Evolutionary conservation across 2,329 filamentous ascomycete species (phyloP).

Genomic region (Neonectria hederae): DNA sequence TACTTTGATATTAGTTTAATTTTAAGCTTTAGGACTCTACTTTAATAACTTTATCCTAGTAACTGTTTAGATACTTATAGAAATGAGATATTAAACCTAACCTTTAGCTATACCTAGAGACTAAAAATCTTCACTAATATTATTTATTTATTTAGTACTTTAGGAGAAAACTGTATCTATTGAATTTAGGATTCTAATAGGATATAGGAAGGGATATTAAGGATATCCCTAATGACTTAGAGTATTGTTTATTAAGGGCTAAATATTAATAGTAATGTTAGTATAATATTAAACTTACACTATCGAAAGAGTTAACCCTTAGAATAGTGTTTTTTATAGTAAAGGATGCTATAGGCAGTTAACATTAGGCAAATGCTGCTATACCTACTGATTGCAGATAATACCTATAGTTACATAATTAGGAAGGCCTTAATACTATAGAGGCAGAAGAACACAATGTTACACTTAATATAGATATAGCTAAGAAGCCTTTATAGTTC

Average conservation of each 20-base stretch:
- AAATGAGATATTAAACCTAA: conserved; percentile 3
- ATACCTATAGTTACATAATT: conserved; percentile 2
- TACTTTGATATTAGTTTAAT: conserved; percentile 3
- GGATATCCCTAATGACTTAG: conserved; percentile 2
- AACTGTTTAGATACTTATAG: conserved; percentile 1
- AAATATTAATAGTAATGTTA: not conserved
- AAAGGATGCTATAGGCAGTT: not conserved
- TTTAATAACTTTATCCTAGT: not conserved
- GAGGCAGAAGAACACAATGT: too few relatives aligned
- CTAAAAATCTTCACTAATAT: conserved; percentile 8
- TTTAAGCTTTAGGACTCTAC: conserved; percentile 11
- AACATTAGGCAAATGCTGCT: conserved; percentile 5
- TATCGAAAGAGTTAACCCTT: too few relatives aligned
- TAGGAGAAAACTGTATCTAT: not conserved
- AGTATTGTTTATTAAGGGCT: not conserved
- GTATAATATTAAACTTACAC: not conserved
- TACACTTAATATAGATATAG: too few relatives aligned
- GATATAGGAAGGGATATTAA: not conserved
- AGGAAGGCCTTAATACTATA: not conserved
- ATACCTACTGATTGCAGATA: not conserved
- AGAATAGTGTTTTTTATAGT: too few relatives aligned
- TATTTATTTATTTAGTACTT: conserved; percentile 9
- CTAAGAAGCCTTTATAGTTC: too few relatives aligned
- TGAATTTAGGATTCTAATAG: not conserved
- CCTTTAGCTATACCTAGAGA: conserved; percentile 18